phyloP scores from a whole-genome alignment of 441 rosid species.

The Corymbia calophylla region DNA sequence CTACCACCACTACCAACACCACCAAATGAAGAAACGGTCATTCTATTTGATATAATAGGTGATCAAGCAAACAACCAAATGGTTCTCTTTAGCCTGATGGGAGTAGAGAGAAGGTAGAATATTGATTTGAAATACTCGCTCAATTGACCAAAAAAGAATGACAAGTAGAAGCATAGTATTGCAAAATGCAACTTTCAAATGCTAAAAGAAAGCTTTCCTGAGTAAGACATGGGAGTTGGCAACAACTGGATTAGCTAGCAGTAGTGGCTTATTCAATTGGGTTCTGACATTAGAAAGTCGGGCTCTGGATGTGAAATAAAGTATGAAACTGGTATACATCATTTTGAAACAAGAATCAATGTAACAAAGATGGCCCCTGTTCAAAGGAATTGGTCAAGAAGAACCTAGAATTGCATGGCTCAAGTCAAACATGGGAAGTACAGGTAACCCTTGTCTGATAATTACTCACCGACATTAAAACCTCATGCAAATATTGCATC shows the following conservation, averaged over 20 bases:
- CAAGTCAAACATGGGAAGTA: background rate
- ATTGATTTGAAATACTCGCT: background rate
- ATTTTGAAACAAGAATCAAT: background rate
- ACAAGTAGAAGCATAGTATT: background rate
- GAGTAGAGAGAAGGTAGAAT: background rate
- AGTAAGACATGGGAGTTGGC: background rate
- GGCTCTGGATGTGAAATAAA: background rate
- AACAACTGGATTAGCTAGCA: background rate
- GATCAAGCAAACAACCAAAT: background rate
- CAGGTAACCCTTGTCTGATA: background rate
- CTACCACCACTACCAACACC: background rate
- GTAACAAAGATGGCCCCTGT: background rate
- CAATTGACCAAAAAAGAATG: background rate
- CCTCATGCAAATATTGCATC: slow-evolving; percentile 76
- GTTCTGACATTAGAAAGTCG: background rate
- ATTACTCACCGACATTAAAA: background rate
- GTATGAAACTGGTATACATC: background rate
- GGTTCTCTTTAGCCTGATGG: background rate
- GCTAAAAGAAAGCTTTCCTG: background rate
- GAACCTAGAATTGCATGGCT: background rate
- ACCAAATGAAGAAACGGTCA: background rate
- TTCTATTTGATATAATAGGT: background rate
- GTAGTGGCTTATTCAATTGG: background rate
- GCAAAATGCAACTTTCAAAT: background rate
- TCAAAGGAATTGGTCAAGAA: background rate